Conservation (phyloP, 1,284 basidiomycete genomes). For the Tranzscheliella williamsii region DNA sequence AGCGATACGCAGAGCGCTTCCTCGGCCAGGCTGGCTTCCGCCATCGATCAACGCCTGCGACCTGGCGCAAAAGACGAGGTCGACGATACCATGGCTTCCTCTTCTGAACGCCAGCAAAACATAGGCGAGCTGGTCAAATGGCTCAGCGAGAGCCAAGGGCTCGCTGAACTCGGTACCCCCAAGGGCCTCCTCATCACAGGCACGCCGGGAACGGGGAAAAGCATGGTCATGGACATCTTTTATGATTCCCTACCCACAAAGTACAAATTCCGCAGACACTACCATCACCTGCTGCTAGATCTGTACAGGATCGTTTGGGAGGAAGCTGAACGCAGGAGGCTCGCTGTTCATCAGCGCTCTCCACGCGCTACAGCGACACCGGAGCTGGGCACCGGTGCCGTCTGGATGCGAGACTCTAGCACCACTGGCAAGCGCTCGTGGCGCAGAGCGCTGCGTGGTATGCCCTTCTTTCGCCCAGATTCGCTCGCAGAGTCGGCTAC, state of each 20-base stretch:
- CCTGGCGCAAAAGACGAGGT: conserved; percentile 5
- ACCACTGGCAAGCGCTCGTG: conserved; percentile 17
- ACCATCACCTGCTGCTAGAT: conserved; percentile 71
- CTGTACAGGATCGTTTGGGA: conserved; percentile 72
- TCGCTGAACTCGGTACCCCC: conserved; percentile 68
- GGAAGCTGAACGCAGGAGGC: conserved; percentile 65
- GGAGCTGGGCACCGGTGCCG: conserved; percentile 31
- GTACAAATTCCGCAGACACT: conserved; percentile 71
- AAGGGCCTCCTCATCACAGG: conserved; percentile 66
- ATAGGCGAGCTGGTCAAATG: conserved; percentile 65
- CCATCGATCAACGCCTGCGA: conserved; percentile 13
- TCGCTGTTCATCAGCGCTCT: conserved; percentile 38
- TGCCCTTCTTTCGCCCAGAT: conserved; percentile 50
- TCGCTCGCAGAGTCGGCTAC: conserved; percentile 11
- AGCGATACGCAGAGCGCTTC: conserved; percentile 14
- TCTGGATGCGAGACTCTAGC: conserved; percentile 62
- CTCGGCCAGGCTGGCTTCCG: conserved; percentile 14
- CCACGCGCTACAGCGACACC: conserved; percentile 34
- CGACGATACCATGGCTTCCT: conserved; percentile 5
- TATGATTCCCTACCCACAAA: conserved; percentile 68
- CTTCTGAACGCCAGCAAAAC: conserved; percentile 7
- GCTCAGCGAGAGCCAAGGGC: conserved; percentile 68
- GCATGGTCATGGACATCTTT: conserved; percentile 72
- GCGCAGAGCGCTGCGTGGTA: conserved; percentile 29
- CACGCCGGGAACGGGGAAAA: conserved; percentile 67